Evolutionary conservation across 2,329 filamentous ascomycete genomes (phyloP), one percentile per base, ranked within the genome.

Genomic region (Neopestalotiopsis sp.): DNA sequence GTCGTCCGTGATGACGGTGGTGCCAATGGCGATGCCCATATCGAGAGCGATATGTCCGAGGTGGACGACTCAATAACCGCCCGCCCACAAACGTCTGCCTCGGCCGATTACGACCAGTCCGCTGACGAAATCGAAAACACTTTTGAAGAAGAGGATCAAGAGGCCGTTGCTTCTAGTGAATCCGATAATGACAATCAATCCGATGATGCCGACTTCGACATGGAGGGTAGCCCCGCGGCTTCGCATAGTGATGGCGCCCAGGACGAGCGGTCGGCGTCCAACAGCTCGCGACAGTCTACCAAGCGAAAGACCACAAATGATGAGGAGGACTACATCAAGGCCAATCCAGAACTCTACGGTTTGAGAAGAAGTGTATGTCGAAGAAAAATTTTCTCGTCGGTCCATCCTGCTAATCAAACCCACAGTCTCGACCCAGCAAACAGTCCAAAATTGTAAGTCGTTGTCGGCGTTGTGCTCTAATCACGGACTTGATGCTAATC

Each of bases 291-390:
- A 71, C 87, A 90, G 77, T 88, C 87, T 64, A 81, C 86, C 70
- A 97, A 97, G 86, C 92, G 94, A 81, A 92, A 93, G 82, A 81
- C 86, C 73, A 80, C 86, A 77, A 79, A 88, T 49, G 90, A 91
- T 65, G 93, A 96, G 75, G 92, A 96, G 69, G 91, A 94, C 61
- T 95, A 91, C 77, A 97, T 98, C 75, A 88, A 91, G 76, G 92
- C 94, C 77, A 97, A 99, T 76, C 96, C 96, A 59, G 94, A 97
- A 82, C 86, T 99, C 9, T 99, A 98, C 84, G 96, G 96, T 62
- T 86, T 99, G 74, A 90, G 96, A 75, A 90, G 96, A 83, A 99
- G 96, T 84, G 95, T 96, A 91, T 71, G 92, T 82, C 65, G 71
- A 71, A 56, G 64, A 72, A 65, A 68, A 45, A n/a, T 67, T 40